Evolutionary conservation across 192 early-diverging fungal genomes (phyloP).

Genomic region (Anaeromyces robustus): DNA sequence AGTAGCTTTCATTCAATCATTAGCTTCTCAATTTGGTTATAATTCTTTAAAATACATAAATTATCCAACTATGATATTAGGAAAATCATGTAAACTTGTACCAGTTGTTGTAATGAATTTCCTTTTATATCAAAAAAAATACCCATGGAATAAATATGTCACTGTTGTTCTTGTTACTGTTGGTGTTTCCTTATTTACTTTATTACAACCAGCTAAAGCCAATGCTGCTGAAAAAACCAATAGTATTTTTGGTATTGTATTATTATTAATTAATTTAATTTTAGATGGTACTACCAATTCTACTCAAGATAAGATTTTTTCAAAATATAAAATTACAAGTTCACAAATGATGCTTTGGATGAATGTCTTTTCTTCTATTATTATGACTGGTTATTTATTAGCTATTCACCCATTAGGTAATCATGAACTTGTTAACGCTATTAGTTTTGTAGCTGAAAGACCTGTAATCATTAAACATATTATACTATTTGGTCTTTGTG

Average conservation of each 20-base stretch:
- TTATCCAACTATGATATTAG: conserved; percentile 92
- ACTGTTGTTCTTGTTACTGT: conserved; percentile 74
- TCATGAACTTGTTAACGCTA: conserved; percentile 54
- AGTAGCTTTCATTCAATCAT: conserved; percentile 55
- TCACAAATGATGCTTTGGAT: conserved; percentile 96
- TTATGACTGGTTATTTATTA: conserved; percentile 56
- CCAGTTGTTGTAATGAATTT: conserved; percentile 94
- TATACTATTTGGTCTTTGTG: conserved; percentile 74
- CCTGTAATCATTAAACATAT: conserved; percentile 73
- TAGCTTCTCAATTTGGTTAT: conserved; percentile 84
- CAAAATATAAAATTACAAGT: conserved; percentile 61
- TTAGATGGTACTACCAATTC: conserved; percentile 93
- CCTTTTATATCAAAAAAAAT: conserved; percentile 71
- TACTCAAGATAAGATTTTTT: conserved; percentile 89
- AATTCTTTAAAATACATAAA: conserved; percentile 83
- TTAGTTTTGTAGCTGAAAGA: conserved; percentile 56
- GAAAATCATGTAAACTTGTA: conserved; percentile 91
- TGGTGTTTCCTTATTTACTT: conserved; percentile 88
- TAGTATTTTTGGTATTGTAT: conserved; percentile 61
- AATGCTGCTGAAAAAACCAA: conserved; percentile 23
- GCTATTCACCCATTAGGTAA: conserved; percentile 16
- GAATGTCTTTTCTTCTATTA: conserved; percentile 64
- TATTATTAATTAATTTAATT: conserved; percentile 69
- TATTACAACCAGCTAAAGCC: conserved; percentile 45
- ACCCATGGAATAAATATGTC: conserved; percentile 74